Evolutionary conservation across 805 yeast species (phyloP).

Genomic region (Ogataea polymorpha): DNA sequence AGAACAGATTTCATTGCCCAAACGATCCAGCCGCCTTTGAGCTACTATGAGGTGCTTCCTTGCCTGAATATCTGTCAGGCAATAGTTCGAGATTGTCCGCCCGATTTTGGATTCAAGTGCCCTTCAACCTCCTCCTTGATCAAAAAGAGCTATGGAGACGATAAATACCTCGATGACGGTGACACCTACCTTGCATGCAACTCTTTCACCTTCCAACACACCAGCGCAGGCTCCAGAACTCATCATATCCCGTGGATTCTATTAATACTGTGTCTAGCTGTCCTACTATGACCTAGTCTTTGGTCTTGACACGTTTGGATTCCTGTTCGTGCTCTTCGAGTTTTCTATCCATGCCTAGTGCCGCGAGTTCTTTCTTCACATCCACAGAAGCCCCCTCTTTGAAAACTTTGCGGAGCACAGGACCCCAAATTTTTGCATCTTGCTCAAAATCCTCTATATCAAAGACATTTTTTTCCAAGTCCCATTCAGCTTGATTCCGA

Average conservation of each 20-base stretch:
- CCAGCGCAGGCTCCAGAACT: slow-evolving; percentile 5
- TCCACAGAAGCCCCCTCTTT: slow-evolving; percentile 40
- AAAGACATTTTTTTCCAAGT: slow-evolving; percentile 65
- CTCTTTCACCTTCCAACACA: slow-evolving; percentile 2
- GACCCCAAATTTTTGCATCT: slow-evolving; percentile 67
- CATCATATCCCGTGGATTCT: slow-evolving; percentile 5
- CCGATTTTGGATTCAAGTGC: slow-evolving; percentile 70
- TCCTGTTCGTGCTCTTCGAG: slow-evolving; percentile 6
- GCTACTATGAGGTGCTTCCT: slow-evolving; percentile 80
- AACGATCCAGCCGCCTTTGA: slow-evolving; percentile 48
- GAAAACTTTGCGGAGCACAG: slow-evolving; percentile 55
- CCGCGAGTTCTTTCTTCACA: slow-evolving; percentile 37
- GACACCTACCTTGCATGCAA: slow-evolving; percentile 39
- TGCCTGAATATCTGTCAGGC: slow-evolving; percentile 78
- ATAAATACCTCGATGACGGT: slow-evolving; percentile 34
- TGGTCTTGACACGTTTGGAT: slow-evolving; percentile 6
- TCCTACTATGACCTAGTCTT: slow-evolving; percentile 1
- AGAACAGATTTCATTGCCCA: slow-evolving; percentile 59
- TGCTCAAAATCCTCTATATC: slow-evolving; percentile 62
- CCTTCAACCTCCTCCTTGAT: slow-evolving; percentile 46
- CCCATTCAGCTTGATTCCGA: slow-evolving; percentile 80
- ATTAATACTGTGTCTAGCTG: slow-evolving; percentile 1
- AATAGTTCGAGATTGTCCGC: slow-evolving; percentile 81
- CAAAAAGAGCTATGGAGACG: slow-evolving; percentile 37
- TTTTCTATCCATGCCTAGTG: slow-evolving; percentile 1